These are phyloP conservation scores for Allantophomopsis lycopodina DNA, from an alignment of 2,329 filamentous ascomycete species.

Conservation along the genomic window DNA sequence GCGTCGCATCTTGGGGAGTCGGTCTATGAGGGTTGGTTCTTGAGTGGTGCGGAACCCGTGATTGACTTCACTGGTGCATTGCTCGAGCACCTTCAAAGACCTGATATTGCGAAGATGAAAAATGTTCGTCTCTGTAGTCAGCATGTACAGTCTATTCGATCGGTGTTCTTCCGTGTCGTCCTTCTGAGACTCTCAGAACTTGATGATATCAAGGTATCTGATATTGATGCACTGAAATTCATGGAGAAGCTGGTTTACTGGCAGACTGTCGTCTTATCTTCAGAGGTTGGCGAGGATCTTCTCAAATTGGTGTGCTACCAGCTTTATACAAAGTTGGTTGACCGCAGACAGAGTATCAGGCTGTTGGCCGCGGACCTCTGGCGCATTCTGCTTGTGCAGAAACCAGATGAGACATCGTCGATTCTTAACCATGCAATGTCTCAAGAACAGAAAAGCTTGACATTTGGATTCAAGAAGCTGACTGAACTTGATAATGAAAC, in stretches of 20 bases:
- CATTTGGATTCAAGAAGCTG: conserved; percentile 67
- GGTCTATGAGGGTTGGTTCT: conserved; percentile 92
- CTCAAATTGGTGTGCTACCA: conserved; percentile 84
- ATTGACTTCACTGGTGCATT: conserved; percentile 78
- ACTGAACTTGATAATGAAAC: conserved; percentile 80
- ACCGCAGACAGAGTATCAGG: conserved; percentile 51
- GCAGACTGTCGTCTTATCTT: conserved; percentile 80
- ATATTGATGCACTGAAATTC: conserved; percentile 53
- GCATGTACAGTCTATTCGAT: conserved; percentile 62
- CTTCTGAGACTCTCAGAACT: conserved; percentile 74
- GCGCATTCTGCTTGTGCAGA: conserved; percentile 88
- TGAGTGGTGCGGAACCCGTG: conserved; percentile 70
- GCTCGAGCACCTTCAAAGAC: conserved; percentile 77
- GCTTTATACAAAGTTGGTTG: conserved; percentile 78
- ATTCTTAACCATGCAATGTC: conserved; percentile 62
- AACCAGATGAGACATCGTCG: conserved; percentile 65
- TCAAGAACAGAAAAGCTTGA: conserved; percentile 57
- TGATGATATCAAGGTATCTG: conserved; percentile 47
- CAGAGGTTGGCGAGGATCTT: conserved; percentile 65
- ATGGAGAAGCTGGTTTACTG: conserved; percentile 85
- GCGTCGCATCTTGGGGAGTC: conserved; percentile 73
- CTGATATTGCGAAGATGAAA: conserved; percentile 70
- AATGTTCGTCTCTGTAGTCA: conserved; percentile 84
- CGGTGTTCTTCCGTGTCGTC: conserved; percentile 65
- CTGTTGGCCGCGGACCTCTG: conserved; percentile 71